phyloP scores from a whole-genome alignment of 805 yeast genomes.

The Wickerhamomyces rabaulensis region DNA sequence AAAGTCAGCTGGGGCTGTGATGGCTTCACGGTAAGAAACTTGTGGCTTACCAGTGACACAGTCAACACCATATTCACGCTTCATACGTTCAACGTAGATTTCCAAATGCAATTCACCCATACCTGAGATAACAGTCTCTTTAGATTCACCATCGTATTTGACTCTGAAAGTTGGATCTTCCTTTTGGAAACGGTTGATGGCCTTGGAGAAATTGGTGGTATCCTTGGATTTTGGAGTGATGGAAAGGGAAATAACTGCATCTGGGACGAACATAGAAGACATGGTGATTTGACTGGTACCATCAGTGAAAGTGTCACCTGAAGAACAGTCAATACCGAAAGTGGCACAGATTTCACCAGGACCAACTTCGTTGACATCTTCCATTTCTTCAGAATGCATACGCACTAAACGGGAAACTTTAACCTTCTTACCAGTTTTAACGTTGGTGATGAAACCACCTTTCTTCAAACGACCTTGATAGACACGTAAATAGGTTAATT shows the following conservation, averaged over 20 bases:
- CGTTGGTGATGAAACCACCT: constrained; percentile 83
- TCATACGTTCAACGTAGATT: constrained; percentile 97
- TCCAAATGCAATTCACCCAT: constrained; percentile 98
- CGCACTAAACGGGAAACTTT: constrained; percentile 92
- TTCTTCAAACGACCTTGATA: constrained; percentile 94
- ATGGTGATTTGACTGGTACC: constrained; percentile 77
- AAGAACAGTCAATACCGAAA: constrained; percentile 97
- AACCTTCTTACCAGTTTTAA: constrained; percentile 87
- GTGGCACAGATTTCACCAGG: constrained; percentile 99
- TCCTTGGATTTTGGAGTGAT: constrained; percentile 87
- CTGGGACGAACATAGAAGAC: constrained; percentile 99
- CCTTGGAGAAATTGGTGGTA: constrained; percentile 87
- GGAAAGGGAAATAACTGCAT: constrained; percentile 93
- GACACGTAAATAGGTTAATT: constrained; percentile 92
- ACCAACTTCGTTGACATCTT: constrained; percentile 90
- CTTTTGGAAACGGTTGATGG: constrained; percentile 94
- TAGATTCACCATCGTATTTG: constrained; percentile 81
- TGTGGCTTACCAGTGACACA: constrained; percentile 96
- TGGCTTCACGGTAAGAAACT: constrained; percentile 95
- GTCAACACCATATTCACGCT: constrained; percentile 93
- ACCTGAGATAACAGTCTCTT: constrained; percentile 92
- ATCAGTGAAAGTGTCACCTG: constrained; percentile 96
- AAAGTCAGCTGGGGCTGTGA: constrained; percentile 64
- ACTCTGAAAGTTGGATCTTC: constrained; percentile 99
- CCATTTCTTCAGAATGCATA: constrained; percentile 99